Conservation (phyloP, 2,329 filamentous ascomycete species). For the Magnaporthiopsis poae region DNA sequence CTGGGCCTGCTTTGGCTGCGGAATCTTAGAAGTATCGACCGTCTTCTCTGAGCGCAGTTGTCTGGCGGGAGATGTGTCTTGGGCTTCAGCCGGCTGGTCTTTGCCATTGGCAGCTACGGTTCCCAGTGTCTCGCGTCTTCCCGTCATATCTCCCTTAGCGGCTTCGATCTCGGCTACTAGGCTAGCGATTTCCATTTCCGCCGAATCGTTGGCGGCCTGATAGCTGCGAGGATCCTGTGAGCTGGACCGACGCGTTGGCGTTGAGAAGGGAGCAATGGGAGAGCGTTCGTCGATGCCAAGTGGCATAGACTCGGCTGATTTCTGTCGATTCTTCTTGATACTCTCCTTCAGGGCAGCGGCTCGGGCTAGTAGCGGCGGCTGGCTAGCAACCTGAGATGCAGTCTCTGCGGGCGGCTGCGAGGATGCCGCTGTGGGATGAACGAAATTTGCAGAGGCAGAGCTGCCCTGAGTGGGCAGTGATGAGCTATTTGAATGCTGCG, state of each 20-base stretch:
- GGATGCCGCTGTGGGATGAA: too few species aligned
- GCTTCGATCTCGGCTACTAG: constrained; percentile 9
- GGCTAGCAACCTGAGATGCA: background rate
- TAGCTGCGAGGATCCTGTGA: background rate
- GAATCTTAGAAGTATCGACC: background rate
- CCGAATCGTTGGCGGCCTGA: background rate
- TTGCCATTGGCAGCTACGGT: background rate
- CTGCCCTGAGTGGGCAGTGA: background rate
- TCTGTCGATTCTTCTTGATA: constrained; percentile 5
- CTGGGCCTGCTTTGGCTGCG: background rate
- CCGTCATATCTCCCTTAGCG: too few species aligned
- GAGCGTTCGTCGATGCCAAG: background rate
- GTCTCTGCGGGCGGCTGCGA: background rate
- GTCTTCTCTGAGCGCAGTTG: background rate
- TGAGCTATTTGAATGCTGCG: background rate
- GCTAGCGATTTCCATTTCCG: constrained; percentile 8
- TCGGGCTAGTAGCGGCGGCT: background rate
- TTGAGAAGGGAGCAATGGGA: background rate
- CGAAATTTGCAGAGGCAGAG: background rate
- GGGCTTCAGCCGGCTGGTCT: background rate
- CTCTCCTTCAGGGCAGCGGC: constrained; percentile 8
- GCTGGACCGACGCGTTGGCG: background rate
- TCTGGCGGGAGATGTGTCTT: background rate
- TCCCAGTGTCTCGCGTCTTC: background rate
- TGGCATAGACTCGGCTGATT: background rate